A percentile compares a stretch with the other conserved stretches of the same genome.
Evolutionary conservation across 2,329 filamentous ascomycete genomes (phyloP).

Genomic region (Apiospora sp.): DNA sequence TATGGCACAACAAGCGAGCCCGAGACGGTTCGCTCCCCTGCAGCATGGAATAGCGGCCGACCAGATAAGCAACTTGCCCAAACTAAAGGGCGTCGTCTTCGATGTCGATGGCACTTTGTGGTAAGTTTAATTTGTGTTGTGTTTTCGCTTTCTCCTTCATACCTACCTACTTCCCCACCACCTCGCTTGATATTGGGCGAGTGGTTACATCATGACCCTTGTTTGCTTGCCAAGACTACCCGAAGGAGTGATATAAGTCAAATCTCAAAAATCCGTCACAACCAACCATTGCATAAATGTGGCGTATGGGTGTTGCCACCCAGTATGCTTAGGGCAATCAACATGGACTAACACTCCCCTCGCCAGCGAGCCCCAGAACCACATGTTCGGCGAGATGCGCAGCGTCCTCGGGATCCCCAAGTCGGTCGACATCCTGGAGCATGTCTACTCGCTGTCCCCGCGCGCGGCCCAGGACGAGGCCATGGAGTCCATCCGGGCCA

Average conservation of each 20-base stretch:
- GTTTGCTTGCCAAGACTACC: not conserved
- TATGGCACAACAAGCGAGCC: conserved; percentile 49
- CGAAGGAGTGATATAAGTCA: not conserved
- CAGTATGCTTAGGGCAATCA: too few relatives aligned
- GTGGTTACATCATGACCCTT: not conserved
- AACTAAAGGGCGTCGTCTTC: conserved; percentile 74
- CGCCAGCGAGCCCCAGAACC: conserved; percentile 82
- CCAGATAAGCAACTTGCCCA: conserved; percentile 48
- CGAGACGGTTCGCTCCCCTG: conserved; percentile 65
- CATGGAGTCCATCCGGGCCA: conserved; percentile 75
- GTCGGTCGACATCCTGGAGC: conserved; percentile 83
- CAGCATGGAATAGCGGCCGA: conserved; percentile 40
- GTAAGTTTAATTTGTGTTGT: conserved; percentile 58
- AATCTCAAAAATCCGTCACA: not conserved
- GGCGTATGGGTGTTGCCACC: too few relatives aligned
- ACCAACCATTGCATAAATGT: not conserved
- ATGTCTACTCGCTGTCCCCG: conserved; percentile 75
- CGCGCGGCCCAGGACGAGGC: conserved; percentile 65
- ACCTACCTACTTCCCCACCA: not conserved
- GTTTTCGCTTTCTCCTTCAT: not conserved
- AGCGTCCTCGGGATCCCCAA: conserved; percentile 75
- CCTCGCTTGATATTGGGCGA: not conserved
- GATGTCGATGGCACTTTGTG: conserved; percentile 96
- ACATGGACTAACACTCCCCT: not conserved
- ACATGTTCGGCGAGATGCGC: conserved; percentile 95